phyloP scores from a whole-genome alignment of 768 basidiomycete genomes.

The Amanita thiersii region DNA sequence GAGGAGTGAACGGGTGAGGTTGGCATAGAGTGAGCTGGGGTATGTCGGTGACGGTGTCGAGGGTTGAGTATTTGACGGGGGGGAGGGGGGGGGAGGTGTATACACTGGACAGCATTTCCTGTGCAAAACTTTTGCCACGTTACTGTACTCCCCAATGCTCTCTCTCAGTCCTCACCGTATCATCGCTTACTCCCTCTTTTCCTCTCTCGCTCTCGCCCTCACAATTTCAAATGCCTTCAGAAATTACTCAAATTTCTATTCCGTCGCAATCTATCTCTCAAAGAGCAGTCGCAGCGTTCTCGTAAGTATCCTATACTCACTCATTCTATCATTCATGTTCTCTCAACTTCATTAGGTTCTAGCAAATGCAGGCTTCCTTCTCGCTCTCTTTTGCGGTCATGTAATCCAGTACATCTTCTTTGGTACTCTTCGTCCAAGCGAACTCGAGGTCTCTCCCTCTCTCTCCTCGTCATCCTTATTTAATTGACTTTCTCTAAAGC shows the following conservation, averaged over 20 bases:
- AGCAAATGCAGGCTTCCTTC: conserved; percentile 81
- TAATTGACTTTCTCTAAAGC: conserved; percentile 33
- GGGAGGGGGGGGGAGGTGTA: too few relatives aligned
- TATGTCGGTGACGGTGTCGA: too few relatives aligned
- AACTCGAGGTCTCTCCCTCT: conserved; percentile 69
- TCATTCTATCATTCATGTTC: conserved; percentile 4
- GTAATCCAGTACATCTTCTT: conserved; percentile 86
- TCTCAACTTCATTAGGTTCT: conserved; percentile 49
- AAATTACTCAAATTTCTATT: conserved; percentile 87
- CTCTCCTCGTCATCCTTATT: neutral
- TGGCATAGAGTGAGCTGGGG: too few relatives aligned
- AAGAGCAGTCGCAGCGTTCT: conserved; percentile 90
- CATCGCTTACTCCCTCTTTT: conserved; percentile 60
- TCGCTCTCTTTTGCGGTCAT: conserved; percentile 70
- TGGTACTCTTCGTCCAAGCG: conserved; percentile 76
- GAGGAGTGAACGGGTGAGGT: too few relatives aligned
- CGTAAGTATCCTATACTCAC: conserved; percentile 35
- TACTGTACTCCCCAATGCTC: conserved; percentile 31
- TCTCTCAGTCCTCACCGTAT: conserved; percentile 59
- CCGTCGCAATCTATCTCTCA: conserved; percentile 86
- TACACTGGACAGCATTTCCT: neutral
- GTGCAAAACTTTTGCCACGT: neutral
- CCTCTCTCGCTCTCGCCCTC: conserved; percentile 59
- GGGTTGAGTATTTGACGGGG: neutral
- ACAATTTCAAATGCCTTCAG: conserved; percentile 76